A percentile compares a stretch with the other conserved stretches of the same genome.
Evolutionary conservation across 2,329 filamentous ascomycete genomes (phyloP).

Genomic region (Penicillium sp.): DNA sequence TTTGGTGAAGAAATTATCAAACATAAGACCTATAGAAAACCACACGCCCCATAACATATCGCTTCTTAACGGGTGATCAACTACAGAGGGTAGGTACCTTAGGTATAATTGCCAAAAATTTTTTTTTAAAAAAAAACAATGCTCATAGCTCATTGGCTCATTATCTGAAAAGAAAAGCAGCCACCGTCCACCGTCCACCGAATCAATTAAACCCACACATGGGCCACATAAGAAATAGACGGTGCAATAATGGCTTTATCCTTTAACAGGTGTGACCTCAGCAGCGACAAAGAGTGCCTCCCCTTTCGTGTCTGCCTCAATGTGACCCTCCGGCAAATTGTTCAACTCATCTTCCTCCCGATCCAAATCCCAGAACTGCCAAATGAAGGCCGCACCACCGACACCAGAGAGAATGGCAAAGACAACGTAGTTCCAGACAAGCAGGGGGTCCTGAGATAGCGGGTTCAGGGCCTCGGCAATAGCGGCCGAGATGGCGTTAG

Average conservation of each 20-base stretch:
- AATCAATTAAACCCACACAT: too few relatives aligned
- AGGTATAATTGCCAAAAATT: too few relatives aligned
- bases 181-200: too few relatives aligned
- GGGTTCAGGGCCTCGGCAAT: slow-evolving; percentile 69
- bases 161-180: too few relatives aligned
- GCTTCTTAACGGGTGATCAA: too few relatives aligned
- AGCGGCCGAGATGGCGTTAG: slow-evolving; percentile 70
- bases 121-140: too few relatives aligned
- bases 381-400: slow-evolving; percentile 69
- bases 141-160: too few relatives aligned
- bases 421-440: slow-evolving; percentile 74
- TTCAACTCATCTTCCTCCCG: slow-evolving; percentile 71
- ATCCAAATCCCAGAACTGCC: slow-evolving; percentile 67
- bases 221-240: neutral
- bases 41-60: too few relatives aligned
- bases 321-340: slow-evolving; percentile 25
- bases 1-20: too few relatives aligned
- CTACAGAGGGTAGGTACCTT: too few relatives aligned
- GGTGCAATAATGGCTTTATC: neutral
- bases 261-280: slow-evolving; percentile 19
- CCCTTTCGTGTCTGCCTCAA: slow-evolving; percentile 15
- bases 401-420: slow-evolving; percentile 66
- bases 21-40: too few relatives aligned
- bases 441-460: slow-evolving; percentile 65
- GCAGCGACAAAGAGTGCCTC: slow-evolving; percentile 11